A percentile compares a stretch with the other conserved stretches of the same genome.
These are phyloP conservation scores for Metschnikowia kofuensis DNA, from an alignment of 805 yeast genomes.

Conservation along the genomic window DNA sequence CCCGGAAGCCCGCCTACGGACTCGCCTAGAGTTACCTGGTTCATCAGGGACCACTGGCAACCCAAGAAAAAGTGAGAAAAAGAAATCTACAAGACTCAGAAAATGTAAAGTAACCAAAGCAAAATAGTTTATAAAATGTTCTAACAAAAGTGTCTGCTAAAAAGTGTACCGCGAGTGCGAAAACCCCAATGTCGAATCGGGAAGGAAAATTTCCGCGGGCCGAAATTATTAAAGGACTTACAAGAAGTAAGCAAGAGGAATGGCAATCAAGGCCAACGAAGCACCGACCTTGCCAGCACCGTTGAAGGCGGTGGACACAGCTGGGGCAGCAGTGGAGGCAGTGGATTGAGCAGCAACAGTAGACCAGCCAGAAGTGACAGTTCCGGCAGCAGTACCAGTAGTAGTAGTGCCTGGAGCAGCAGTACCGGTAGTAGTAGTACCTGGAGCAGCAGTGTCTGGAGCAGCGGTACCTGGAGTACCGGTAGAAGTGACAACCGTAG, in stretches of 20 bases:
- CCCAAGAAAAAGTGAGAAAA: too few relatives aligned
- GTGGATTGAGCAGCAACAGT: neutral
- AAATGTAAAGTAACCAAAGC: neutral
- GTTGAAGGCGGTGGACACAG: constrained; percentile 15
- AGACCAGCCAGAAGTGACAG: neutral
- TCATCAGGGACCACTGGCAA: too few relatives aligned
- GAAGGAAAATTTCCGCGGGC: neutral
- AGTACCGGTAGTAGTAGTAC: neutral
- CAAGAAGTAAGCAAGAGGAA: constrained; percentile 37
- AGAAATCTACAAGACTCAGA: too few relatives aligned
- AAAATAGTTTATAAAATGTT: neutral
- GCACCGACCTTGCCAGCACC: constrained; percentile 22
- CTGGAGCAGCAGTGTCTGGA: neutral
- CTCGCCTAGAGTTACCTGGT: too few relatives aligned
- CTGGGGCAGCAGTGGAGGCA: constrained; percentile 1
- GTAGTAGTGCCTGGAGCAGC: neutral
- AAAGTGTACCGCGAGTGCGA: neutral
- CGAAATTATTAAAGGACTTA: constrained; percentile 16
- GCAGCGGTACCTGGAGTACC: neutral
- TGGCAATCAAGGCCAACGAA: constrained; percentile 29
- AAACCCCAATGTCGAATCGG: neutral
- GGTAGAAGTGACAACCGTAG: neutral
- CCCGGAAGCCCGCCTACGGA: too few relatives aligned
- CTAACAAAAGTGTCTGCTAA: neutral
- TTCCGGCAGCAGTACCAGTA: neutral